Conservation (phyloP, 176 grass and related monocot genomes). For the bread wheat (Triticum aestivum) region IWGSC_CS_RefSeq_v2.1 NC_057813.1:697907749-697908248, state of each 20-base stretch:
- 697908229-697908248: too few relatives aligned
- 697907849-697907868: too few relatives aligned
- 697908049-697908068: too few relatives aligned
- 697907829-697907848: too few relatives aligned
- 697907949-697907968: not conserved
- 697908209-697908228: not conserved
- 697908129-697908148: not conserved
- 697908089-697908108: too few relatives aligned
- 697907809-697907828: not conserved
- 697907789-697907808: not conserved
- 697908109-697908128: not conserved
- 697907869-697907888: too few relatives aligned
- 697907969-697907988: not conserved
- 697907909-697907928: not conserved
- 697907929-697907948: too few relatives aligned
- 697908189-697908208: not conserved
- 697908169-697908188: not conserved
- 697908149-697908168: not conserved
- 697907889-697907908: slow-evolving; percentile 5
- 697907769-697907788: slow-evolving; percentile 35
- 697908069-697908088: too few relatives aligned
- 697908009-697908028: not conserved
- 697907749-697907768: slow-evolving; percentile 71
- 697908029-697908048: too few relatives aligned
- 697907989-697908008: not conserved